These are phyloP conservation scores for Tylopilus felleus DNA, from an alignment of 768 basidiomycete species.

Conservation along the genomic window DNA sequence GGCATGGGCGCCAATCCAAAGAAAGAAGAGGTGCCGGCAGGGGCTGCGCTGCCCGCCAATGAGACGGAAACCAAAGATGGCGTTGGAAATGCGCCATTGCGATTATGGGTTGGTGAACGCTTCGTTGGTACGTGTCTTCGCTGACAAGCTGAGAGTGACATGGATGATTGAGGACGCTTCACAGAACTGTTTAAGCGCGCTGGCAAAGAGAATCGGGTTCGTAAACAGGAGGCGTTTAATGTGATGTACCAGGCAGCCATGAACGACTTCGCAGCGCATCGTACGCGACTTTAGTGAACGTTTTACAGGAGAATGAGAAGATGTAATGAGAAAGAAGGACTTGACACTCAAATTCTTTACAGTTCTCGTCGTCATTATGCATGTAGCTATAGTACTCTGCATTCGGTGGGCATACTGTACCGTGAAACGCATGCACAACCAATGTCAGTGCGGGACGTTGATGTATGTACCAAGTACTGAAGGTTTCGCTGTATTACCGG, in stretches of 20 bases:
- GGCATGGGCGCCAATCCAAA: conserved; percentile 52
- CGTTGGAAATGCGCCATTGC: conserved; percentile 60
- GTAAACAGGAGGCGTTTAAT: conserved; percentile 48
- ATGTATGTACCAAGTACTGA: background rate
- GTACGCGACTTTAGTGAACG: conserved; percentile 17
- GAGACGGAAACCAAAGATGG: conserved; percentile 25
- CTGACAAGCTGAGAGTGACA: background rate
- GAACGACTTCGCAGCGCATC: conserved; percentile 16
- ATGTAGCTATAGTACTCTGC: conserved; percentile 11
- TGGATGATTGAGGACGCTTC: background rate
- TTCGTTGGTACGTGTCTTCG: conserved; percentile 47
- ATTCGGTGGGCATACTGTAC: background rate
- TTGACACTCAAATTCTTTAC: background rate
- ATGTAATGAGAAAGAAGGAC: background rate
- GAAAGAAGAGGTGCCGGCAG: conserved; percentile 10
- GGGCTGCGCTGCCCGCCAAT: background rate
- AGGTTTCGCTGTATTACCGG: background rate
- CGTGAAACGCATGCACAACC: background rate
- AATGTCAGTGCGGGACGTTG: background rate
- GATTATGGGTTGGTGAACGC: conserved; percentile 72
- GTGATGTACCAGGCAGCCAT: conserved; percentile 25
- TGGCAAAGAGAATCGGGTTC: conserved; percentile 46
- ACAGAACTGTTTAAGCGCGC: conserved; percentile 57
- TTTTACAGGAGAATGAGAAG: background rate
- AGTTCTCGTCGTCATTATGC: background rate